These are phyloP conservation scores for Xylaria sp. DNA, from an alignment of 2,329 filamentous ascomycete species.

Conservation along the genomic window DNA sequence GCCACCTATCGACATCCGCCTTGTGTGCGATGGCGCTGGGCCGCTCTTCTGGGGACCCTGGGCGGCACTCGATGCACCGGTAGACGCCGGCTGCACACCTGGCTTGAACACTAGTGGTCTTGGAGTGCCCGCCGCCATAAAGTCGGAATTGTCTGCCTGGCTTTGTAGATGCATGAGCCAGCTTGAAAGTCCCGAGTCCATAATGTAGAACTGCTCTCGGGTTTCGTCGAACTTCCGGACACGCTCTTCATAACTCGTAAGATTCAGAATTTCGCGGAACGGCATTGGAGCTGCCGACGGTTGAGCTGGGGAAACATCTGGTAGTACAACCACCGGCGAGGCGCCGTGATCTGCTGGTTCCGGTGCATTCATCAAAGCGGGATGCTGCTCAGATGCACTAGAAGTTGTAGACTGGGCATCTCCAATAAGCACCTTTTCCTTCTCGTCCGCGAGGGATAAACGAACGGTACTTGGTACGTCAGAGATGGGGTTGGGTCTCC, in stretches of 20 bases:
- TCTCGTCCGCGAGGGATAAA: constrained; percentile 59
- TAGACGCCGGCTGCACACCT: constrained; percentile 26
- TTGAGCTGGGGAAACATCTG: constrained; percentile 16
- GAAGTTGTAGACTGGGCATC: constrained; percentile 47
- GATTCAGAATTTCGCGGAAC: constrained; percentile 81
- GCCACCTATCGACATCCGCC: constrained; percentile 46
- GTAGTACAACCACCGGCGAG: not conserved
- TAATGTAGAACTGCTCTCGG: constrained; percentile 73
- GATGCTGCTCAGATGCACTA: constrained; percentile 53
- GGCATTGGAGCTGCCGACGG: constrained; percentile 50
- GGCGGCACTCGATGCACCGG: constrained; percentile 19
- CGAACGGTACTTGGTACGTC: constrained; percentile 43
- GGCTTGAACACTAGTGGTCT: constrained; percentile 20
- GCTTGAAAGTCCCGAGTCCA: constrained; percentile 77
- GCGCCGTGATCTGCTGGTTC: constrained; percentile 1
- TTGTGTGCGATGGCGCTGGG: constrained; percentile 47
- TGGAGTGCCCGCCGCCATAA: constrained; percentile 2
- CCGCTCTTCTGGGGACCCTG: constrained; percentile 60
- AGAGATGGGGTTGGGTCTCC: constrained; percentile 35
- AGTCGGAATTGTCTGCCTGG: constrained; percentile 61
- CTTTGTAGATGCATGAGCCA: constrained; percentile 63
- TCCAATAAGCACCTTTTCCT: constrained; percentile 47
- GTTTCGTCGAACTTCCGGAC: constrained; percentile 80
- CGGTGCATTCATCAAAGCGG: constrained; percentile 35
- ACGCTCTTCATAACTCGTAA: constrained; percentile 73